Percentiles rank a stretch among this genome's conserved stretches.
Conservation (phyloP, 495 filamentous ascomycete genomes). For the Pyrenopolyporus hunteri region DNA sequence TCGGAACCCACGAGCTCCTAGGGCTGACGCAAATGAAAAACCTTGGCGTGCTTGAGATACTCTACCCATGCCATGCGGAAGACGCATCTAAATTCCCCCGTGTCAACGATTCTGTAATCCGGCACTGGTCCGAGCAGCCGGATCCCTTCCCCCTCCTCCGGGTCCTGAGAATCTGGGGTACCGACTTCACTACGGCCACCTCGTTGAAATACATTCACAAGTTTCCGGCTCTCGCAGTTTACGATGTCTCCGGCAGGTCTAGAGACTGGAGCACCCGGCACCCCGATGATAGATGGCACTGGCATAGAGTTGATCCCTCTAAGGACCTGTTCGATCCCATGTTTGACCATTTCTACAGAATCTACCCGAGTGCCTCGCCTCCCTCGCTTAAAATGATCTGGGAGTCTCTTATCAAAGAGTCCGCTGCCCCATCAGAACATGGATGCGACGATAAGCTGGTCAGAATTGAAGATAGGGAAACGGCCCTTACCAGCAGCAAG, state of each 20-base stretch:
- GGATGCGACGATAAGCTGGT: no score
- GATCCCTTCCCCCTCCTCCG: slow-evolving; percentile 41
- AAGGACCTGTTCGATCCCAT: not conserved
- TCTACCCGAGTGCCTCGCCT: not conserved
- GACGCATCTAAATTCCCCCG: not conserved
- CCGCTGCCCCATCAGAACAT: no score
- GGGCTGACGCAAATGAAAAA: slow-evolving; percentile 38
- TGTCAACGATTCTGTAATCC: slow-evolving; percentile 41
- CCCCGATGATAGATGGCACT: not conserved
- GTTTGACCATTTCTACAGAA: not conserved
- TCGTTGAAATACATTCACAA: slow-evolving; percentile 33
- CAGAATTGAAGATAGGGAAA: no score
- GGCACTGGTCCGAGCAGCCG: slow-evolving; percentile 36
- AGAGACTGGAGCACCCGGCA: slow-evolving; percentile 19
- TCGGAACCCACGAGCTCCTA: slow-evolving; percentile 36
- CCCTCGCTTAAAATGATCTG: not conserved
- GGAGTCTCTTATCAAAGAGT: not conserved
- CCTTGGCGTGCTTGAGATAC: slow-evolving; percentile 43
- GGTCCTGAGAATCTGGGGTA: slow-evolving; percentile 38
- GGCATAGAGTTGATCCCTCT: not conserved
- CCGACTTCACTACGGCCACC: slow-evolving; percentile 15
- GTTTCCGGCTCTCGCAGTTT: slow-evolving; percentile 39
- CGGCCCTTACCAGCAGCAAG: no score
- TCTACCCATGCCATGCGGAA: slow-evolving; percentile 1
- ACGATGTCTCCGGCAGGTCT: slow-evolving; percentile 27